Conservation (phyloP, 257 asterid genomes). For the Solanum ahanhuiri region DNA sequence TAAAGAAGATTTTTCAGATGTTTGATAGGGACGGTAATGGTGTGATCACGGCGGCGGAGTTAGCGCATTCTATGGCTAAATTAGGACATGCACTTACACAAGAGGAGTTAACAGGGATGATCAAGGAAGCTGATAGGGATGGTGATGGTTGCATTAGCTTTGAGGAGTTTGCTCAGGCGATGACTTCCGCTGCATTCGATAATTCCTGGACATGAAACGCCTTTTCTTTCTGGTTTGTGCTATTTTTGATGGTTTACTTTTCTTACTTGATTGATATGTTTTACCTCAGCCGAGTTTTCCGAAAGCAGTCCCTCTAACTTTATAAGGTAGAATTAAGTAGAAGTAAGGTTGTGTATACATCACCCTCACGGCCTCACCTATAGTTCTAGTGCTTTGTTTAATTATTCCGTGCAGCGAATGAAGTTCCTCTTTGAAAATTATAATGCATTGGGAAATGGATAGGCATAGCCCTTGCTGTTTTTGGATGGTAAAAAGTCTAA, state of each 20-base stretch:
- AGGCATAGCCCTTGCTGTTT: neutral
- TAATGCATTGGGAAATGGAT: neutral
- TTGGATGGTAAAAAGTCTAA: neutral
- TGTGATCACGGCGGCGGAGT: slow-evolving; percentile 58
- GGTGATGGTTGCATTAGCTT: slow-evolving; percentile 67
- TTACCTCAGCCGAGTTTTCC: no score
- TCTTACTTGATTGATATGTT: neutral
- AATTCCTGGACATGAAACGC: slow-evolving; percentile 47
- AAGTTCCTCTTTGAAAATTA: neutral
- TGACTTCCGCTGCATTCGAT: slow-evolving; percentile 64
- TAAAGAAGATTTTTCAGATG: slow-evolving; percentile 50
- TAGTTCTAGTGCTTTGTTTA: neutral
- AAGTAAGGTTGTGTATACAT: no score
- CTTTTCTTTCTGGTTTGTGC: neutral
- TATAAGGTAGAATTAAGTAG: no score
- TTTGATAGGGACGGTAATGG: slow-evolving; percentile 68
- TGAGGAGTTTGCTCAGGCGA: slow-evolving; percentile 64
- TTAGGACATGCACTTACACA: slow-evolving; percentile 66
- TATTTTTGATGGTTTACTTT: neutral
- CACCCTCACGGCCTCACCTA: no score
- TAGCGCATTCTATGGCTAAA: slow-evolving; percentile 73
- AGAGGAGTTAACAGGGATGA: slow-evolving; percentile 68
- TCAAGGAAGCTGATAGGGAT: slow-evolving; percentile 56
- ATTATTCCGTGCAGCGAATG: neutral
- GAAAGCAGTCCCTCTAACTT: neutral